phyloP scores from a whole-genome alignment of 306 rosid species.

The Gastrolobium bilobum region DNA sequence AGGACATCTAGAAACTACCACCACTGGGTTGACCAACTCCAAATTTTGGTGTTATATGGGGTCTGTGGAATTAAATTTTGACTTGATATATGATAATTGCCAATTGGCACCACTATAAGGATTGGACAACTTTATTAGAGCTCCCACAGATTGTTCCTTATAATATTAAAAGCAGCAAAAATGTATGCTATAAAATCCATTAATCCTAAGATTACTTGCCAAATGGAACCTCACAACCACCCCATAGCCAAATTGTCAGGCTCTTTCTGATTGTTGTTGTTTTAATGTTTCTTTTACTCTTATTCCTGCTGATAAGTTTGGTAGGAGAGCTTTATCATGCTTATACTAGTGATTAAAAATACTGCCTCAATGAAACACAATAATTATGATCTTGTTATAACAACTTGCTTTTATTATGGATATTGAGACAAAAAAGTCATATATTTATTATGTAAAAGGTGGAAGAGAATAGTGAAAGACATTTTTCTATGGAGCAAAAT shows the following conservation, averaged over 20 bases:
- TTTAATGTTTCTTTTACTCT: conserved; percentile 38
- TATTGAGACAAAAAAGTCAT: background rate
- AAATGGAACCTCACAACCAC: conserved; percentile 36
- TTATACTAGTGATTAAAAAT: background rate
- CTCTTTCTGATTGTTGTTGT: conserved; percentile 16
- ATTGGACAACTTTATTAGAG: background rate
- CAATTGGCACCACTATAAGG: conserved; percentile 22
- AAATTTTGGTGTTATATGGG: background rate
- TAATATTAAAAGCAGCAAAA: conserved; percentile 28
- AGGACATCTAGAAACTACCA: background rate
- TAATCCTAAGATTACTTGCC: conserved; percentile 26
- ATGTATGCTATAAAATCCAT: background rate
- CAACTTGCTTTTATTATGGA: background rate
- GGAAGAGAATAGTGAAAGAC: background rate
- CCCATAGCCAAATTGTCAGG: background rate
- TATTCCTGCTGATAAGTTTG: conserved; percentile 3
- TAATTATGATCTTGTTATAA: conserved; percentile 4
- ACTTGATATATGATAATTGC: conserved; percentile 33
- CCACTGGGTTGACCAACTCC: conserved; percentile 32
- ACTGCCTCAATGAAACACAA: background rate
- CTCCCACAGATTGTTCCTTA: conserved; percentile 14
- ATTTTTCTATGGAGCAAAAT: background rate
- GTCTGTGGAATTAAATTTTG: conserved; percentile 18
- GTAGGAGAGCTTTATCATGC: conserved; percentile 33
- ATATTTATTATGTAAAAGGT: background rate